Conservation (phyloP, 164 flowering plant genomes). For the Dillenia turbinata region DNA sequence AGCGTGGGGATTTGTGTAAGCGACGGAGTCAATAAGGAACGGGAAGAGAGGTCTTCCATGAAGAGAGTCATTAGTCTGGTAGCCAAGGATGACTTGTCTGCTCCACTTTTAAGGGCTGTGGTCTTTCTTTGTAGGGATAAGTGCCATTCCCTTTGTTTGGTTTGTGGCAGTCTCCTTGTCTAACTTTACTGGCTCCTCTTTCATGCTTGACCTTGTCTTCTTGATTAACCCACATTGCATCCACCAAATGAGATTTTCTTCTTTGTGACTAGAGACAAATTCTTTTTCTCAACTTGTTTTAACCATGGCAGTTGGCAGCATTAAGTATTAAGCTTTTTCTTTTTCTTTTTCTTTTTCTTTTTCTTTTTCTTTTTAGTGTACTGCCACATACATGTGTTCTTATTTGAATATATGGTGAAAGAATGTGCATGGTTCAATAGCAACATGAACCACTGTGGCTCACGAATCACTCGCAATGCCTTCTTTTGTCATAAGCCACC, state of each 20-base stretch:
- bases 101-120: constrained; percentile 5
- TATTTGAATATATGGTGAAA: too few relatives aligned
- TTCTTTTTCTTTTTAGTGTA: too few relatives aligned
- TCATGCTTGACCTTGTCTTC: constrained; percentile 29
- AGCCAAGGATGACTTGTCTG: constrained; percentile 72
- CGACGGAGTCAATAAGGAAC: neutral
- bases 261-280: too few relatives aligned
- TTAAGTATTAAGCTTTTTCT: too few relatives aligned
- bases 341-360: too few relatives aligned
- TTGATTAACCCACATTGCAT: neutral
- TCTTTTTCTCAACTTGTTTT: neutral
- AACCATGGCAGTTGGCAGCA: too few relatives aligned
- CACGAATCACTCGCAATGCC: too few relatives aligned
- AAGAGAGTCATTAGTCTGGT: constrained; percentile 39
- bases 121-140: neutral
- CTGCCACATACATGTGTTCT: too few relatives aligned
- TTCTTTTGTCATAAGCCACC: too few relatives aligned
- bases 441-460: too few relatives aligned
- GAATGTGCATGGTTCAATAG: too few relatives aligned
- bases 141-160: constrained; percentile 4
- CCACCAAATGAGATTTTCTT: too few relatives aligned
- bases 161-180: constrained; percentile 49
- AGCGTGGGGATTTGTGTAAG: neutral
- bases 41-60: constrained; percentile 46
- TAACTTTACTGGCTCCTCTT: constrained; percentile 34